These are phyloP conservation scores for Pestalotiopsis sp. DNA, from an alignment of 2,329 filamentous ascomycete species.

Conservation along the genomic window DNA sequence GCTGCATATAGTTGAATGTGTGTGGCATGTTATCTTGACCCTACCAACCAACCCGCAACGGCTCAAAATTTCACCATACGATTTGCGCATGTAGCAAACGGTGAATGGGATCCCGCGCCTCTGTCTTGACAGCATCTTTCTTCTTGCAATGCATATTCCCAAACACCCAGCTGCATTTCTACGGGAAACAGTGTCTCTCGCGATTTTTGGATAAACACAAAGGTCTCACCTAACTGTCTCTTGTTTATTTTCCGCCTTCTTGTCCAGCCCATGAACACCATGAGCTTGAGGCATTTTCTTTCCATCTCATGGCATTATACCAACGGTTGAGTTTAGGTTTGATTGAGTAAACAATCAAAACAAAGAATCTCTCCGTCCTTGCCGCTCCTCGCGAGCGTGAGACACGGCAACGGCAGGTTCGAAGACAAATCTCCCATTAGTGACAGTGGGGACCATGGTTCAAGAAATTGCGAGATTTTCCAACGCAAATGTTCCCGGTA, in stretches of 20 bases:
- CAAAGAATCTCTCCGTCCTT: neutral
- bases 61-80: too few relatives aligned
- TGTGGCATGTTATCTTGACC: too few relatives aligned
- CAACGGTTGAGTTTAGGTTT: neutral
- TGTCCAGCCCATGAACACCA: neutral
- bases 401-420: neutral
- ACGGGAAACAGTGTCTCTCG: too few relatives aligned
- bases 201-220: neutral
- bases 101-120: too few relatives aligned
- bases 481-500: accelerated
- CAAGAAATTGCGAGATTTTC: neutral
- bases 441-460: neutral
- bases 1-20: too few relatives aligned
- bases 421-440: neutral
- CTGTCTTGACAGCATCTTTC: too few relatives aligned
- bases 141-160: too few relatives aligned
- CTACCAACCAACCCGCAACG: too few relatives aligned
- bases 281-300: neutral
- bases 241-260: neutral
- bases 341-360: neutral
- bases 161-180: too few relatives aligned
- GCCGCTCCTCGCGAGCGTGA: neutral
- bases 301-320: neutral
- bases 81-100: too few relatives aligned
- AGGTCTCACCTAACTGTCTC: neutral